Base-by-base conservation (phyloP, 2,329 filamentous ascomycete genomes). In the Aspergillus sp. region DNA sequence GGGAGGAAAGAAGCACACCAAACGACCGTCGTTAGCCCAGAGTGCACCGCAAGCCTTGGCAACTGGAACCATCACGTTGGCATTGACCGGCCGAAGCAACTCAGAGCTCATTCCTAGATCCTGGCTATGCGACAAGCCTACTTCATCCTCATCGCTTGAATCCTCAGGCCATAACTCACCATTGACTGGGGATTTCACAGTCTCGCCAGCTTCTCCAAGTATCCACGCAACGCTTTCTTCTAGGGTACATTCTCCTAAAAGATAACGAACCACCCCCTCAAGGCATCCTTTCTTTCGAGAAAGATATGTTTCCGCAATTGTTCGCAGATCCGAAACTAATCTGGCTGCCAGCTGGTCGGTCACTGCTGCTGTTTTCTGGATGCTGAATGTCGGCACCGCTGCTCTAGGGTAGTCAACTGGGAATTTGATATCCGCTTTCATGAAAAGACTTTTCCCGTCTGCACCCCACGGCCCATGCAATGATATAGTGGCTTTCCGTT, bases 121-220 rank as follows among this genome's bases (percentile, higher is more conserved):
- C 46, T 73, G 67, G 26, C 63, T 68, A 45, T 69, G 66, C 47
- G 64, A 63, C 58, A 69, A 52, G 10, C 68, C 65, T 46, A 73
- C 62, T 48, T 90, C 87, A 53, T 90, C 86, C 50, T 88, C 85
- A 52, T 88, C 85, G 57, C 86, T 94, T 3, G 88, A 96, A 54
- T 87, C 91, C 26, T 93, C 88, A 48, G 86, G 85, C 29, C 67
- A 71, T 34, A 73, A 46, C 41, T 62, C 60, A 12, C 63, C 62
- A 43, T 71, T 63, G 47, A 68, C 52, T 9, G 71, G 64, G 40
- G 69, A 67, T 51, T 74, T 70, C 45, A 73, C 53, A 50, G 69
- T 64, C 53, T 70, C 57, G 5, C 81, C 65, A 53, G 86, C 82
- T 53, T 81, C 76, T 7, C 83, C 79, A 41, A 73, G 67, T 42